These are phyloP conservation scores for Barnettozyma populi DNA, from an alignment of 805 yeast genomes.

Conservation along the genomic window DNA sequence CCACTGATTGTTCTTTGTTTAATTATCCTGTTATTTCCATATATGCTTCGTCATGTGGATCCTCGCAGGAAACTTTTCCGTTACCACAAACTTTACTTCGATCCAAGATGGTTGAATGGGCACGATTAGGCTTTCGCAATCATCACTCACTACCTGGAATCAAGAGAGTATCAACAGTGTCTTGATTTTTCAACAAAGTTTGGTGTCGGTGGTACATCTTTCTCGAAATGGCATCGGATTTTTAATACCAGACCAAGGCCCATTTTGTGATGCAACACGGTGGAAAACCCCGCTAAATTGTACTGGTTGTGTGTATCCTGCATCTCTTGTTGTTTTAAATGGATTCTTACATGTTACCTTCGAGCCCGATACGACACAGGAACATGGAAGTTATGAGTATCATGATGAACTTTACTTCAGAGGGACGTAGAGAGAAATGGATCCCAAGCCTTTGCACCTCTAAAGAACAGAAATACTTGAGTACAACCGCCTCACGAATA, in stretches of 20 bases:
- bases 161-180: constrained; percentile 41
- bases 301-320: constrained; percentile 49
- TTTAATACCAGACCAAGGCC: no score
- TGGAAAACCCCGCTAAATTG: constrained; percentile 51
- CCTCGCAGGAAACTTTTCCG: constrained; percentile 51
- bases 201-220: constrained; percentile 44
- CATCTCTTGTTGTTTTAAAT: constrained; percentile 37
- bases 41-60: constrained; percentile 44
- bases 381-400: constrained; percentile 24
- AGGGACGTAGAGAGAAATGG: constrained; percentile 5
- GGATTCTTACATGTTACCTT: constrained; percentile 49
- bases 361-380: constrained; percentile 41
- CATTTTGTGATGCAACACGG: constrained; percentile 35
- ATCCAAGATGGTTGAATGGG: constrained; percentile 57
- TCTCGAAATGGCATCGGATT: constrained; percentile 65
- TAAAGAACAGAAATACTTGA: neutral
- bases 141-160: constrained; percentile 50
- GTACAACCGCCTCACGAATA: neutral
- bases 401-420: constrained; percentile 20
- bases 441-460: neutral
- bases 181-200: constrained; percentile 49
- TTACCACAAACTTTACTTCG: constrained; percentile 46
- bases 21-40: constrained; percentile 34
- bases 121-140: constrained; percentile 48
- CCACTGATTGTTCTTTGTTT: no score